Evolutionary conservation across 2,329 filamentous ascomycete genomes (phyloP), one percentile per base, ranked within the genome.

Genomic region (Aspergillus neoniger): DNA sequence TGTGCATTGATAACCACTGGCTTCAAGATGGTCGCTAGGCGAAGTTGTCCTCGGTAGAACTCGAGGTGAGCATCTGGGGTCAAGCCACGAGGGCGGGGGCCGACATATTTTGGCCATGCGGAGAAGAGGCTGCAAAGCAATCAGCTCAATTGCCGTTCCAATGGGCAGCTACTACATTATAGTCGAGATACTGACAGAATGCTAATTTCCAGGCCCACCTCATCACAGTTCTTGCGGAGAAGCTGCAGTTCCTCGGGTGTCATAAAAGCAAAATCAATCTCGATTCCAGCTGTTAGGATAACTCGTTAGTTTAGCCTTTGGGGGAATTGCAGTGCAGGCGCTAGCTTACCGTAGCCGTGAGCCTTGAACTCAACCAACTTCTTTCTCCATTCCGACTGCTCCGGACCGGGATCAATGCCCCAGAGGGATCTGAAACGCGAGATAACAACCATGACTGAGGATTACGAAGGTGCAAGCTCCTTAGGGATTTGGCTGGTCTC

Each of bases 1-100:
- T 70, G 68, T 32, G 64, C 63, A 48, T 70, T 70, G 17, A 67
- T 62, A 2, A 54, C 47, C 0, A 63, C 59, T 3, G 68, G 62
- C 2, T 57, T 57, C 7, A 70, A 38, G 8, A 56, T 55, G 1
- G 51, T 50, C 2, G 57, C 58, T 9, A 63, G 53, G 43, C 62
- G 28, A 5, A 70, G 57, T 12, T 63, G 58, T 2, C 53, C 57
- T 17, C 64, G 63, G n/a, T 65, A 70, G n/a, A 55, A 57, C 30
- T 59, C 50, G 2, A 67, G 55, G 41, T 66, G 63, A 12, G 62
- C 43, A 1, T 59, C 49, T 32, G 67, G 61, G 12, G 59, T 63
- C 7, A 69, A 21, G 3, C 65, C 64, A 3, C 53, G 43, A 1
- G 67, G 67, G 15, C 63, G 58, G 8, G 66, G 63, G 2, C 66